A percentile compares a stretch with the other conserved stretches of the same genome.
phyloP scores from a whole-genome alignment of 2,329 filamentous ascomycete genomes.

The Curvularia hawaiiensis region DNA sequence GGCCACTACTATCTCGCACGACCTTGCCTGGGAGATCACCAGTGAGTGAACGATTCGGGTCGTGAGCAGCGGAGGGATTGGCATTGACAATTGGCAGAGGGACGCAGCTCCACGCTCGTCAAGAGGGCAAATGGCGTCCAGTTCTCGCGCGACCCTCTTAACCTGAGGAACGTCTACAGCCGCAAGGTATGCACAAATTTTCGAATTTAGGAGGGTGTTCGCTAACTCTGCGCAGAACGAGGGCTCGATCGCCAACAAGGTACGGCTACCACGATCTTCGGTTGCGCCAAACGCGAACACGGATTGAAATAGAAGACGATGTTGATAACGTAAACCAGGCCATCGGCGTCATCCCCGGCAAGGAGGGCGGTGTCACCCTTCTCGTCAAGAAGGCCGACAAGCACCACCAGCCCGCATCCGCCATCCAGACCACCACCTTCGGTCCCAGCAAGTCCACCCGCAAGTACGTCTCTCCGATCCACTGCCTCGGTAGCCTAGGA shows the following conservation, averaged over 20 bases:
- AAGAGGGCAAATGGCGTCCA: conserved; percentile 86
- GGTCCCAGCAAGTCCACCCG: conserved; percentile 73
- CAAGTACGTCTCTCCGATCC: conserved; percentile 66
- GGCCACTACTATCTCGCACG: conserved; percentile 74
- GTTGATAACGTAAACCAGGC: conserved; percentile 60
- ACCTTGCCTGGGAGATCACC: conserved; percentile 93
- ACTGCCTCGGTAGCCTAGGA: not conserved
- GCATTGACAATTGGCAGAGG: conserved; percentile 61
- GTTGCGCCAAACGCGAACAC: conserved; percentile 14
- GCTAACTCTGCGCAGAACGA: conserved; percentile 67
- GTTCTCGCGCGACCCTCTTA: conserved; percentile 94
- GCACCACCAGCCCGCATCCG: conserved; percentile 73
- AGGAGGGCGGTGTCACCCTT: conserved; percentile 81
- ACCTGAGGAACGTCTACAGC: conserved; percentile 88
- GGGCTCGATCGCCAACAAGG: conserved; percentile 93
- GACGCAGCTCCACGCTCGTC: conserved; percentile 88
- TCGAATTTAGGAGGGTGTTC: conserved; percentile 11
- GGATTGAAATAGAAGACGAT: conserved; percentile 1
- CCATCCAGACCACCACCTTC: conserved; percentile 70
- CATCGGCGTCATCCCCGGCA: conserved; percentile 74
- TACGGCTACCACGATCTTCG: conserved; percentile 50
- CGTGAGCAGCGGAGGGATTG: conserved; percentile 8
- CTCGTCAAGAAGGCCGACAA: conserved; percentile 82
- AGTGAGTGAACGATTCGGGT: conserved; percentile 66
- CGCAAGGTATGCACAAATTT: conserved; percentile 71